These are phyloP conservation scores for Hypoxylon sp. DNA, from an alignment of 2,329 filamentous ascomycete species.

Conservation along the genomic window DNA sequence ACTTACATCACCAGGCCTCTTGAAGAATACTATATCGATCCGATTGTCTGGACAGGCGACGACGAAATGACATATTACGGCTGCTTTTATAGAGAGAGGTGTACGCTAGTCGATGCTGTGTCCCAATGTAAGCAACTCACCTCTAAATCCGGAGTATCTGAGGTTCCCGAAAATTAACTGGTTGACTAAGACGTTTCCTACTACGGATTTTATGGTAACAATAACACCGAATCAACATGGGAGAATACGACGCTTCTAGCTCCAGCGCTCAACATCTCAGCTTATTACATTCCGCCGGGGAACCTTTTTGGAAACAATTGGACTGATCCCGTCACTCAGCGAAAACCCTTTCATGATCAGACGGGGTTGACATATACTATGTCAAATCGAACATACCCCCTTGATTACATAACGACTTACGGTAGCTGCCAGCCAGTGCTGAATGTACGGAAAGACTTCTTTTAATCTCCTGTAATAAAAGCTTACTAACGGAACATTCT, in stretches of 20 bases:
- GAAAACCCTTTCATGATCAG: conserved; percentile 11
- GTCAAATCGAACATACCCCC: conserved; percentile 34
- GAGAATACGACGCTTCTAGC: conserved; percentile 21
- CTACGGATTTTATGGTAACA: conserved; percentile 39
- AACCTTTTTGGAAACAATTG: conserved; percentile 5
- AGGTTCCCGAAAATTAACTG: too few species aligned
- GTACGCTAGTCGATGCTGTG: too few species aligned
- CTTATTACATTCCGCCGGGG: conserved; percentile 18
- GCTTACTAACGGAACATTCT: background rate
- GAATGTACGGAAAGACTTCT: conserved; percentile 14
- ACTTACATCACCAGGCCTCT: background rate
- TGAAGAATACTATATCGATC: background rate
- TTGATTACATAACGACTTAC: conserved; percentile 31
- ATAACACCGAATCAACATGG: conserved; percentile 25
- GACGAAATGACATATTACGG: too few species aligned
- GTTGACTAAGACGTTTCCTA: conserved; percentile 27
- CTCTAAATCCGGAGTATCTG: background rate
- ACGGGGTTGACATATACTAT: background rate
- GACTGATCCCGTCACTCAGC: conserved; percentile 8
- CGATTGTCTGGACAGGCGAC: background rate
- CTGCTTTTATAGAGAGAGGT: too few species aligned
- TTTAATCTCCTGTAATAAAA: background rate
- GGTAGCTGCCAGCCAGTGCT: conserved; percentile 42
- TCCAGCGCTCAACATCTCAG: conserved; percentile 39
- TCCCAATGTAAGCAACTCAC: background rate